Percentiles rank a stretch among this genome's conserved stretches.
Conservation (phyloP, 768 basidiomycete species). For the Psilocybe tampanensis region DNA sequence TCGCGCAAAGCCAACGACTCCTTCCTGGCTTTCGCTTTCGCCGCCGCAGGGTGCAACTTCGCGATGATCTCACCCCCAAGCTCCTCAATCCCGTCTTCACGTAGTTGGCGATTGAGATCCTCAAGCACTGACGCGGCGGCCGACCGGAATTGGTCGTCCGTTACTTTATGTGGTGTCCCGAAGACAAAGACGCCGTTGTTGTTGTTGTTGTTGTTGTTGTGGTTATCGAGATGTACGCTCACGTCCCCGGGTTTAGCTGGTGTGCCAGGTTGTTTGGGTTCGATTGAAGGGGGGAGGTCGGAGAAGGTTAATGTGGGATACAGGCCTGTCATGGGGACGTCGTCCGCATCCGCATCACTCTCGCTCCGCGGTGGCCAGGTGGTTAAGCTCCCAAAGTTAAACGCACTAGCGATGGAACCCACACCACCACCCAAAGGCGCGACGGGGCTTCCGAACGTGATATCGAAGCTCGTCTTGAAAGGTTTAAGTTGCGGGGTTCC, state of each 20-base stretch:
- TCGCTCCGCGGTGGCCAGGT: constrained; percentile 34
- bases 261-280: constrained; percentile 7
- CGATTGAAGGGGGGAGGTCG: constrained; percentile 26
- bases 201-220: constrained; percentile 20
- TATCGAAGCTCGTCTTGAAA: constrained; percentile 68
- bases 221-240: not conserved
- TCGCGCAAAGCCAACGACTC: too few relatives aligned
- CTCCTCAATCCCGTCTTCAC: constrained; percentile 53
- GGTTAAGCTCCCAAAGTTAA: constrained; percentile 25
- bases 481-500: constrained; percentile 68
- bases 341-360: constrained; percentile 20
- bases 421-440: constrained; percentile 11
- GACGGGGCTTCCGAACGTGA: constrained; percentile 64
- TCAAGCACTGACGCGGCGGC: constrained; percentile 74
- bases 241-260: not conserved
- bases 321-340: constrained; percentile 29
- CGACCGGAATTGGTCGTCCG: constrained; percentile 65
- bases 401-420: too few relatives aligned
- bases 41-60: constrained; percentile 36
- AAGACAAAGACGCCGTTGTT: constrained; percentile 65
- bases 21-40: constrained; percentile 5
- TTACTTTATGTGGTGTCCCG: constrained; percentile 69
- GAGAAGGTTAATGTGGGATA: constrained; percentile 41
- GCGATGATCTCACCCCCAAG: constrained; percentile 49
- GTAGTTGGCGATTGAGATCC: constrained; percentile 80